Percentiles rank a stretch among this genome's conserved stretches.
These are phyloP conservation scores for Candida tammaniensis DNA, from an alignment of 805 yeast genomes.

Conservation along the genomic window DNA sequence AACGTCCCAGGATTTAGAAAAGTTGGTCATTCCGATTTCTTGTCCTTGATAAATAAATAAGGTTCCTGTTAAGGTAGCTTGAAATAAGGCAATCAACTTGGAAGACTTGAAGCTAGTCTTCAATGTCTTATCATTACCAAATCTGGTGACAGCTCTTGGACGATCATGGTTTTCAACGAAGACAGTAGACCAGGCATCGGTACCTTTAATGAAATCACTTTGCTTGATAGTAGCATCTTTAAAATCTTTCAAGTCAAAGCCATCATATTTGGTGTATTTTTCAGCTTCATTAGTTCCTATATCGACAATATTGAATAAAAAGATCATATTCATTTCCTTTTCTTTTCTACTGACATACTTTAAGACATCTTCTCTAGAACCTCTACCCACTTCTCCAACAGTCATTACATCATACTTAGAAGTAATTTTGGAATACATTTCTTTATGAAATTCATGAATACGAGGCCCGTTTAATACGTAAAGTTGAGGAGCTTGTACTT, in stretches of 20 bases:
- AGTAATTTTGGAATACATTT: conserved; percentile 42
- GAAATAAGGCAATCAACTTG: conserved; percentile 47
- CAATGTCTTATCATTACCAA: conserved; percentile 30
- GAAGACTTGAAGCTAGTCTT: conserved; percentile 33
- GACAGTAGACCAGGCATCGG: conserved; percentile 59
- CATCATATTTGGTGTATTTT: conserved; percentile 30
- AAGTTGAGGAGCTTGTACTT: conserved; percentile 37
- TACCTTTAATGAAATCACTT: conserved; percentile 39
- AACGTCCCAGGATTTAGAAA: conserved; percentile 44
- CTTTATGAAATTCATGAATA: conserved; percentile 57
- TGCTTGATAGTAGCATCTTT: conserved; percentile 37
- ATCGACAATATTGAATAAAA: conserved; percentile 30
- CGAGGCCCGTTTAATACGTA: conserved; percentile 48
- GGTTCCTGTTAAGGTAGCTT: conserved; percentile 50
- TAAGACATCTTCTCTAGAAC: conserved; percentile 39
- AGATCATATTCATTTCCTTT: conserved; percentile 37
- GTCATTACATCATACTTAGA: conserved; percentile 51
- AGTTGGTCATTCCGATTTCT: conserved; percentile 55
- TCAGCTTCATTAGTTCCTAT: conserved; percentile 41
- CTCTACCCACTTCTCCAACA: conserved; percentile 54
- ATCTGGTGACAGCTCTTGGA: conserved; percentile 51
- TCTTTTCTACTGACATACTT: conserved; percentile 41
- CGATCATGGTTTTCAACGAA: conserved; percentile 60
- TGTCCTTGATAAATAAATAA: conserved; percentile 59
- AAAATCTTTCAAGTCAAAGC: conserved; percentile 39